Percentiles rank a stretch among this genome's conserved stretches.
Evolutionary conservation across 805 yeast species (phyloP).

Genomic region (Maudiozyma serrabonitensis): DNA sequence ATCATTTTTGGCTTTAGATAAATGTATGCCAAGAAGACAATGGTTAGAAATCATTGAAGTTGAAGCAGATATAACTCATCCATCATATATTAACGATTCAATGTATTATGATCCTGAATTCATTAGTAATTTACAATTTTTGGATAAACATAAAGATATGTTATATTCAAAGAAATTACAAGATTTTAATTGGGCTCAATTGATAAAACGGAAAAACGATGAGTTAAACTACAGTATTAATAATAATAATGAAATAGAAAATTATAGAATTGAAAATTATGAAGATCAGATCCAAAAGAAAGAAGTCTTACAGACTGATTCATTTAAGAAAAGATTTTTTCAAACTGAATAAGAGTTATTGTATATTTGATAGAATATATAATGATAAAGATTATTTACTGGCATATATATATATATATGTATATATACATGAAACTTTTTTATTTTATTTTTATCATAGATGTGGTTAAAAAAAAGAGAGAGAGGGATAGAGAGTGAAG

Average conservation of each 20-base stretch:
- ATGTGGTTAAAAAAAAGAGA: no score
- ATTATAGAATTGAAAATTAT: slow-evolving; percentile 12
- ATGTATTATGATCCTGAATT: slow-evolving; percentile 34
- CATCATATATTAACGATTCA: slow-evolving; percentile 9
- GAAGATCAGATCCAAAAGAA: slow-evolving; percentile 10
- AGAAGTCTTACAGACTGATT: slow-evolving; percentile 16
- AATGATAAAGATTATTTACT: no score
- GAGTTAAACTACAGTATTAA: background rate
- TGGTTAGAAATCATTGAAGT: slow-evolving; percentile 47
- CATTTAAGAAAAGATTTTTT: slow-evolving; percentile 9
- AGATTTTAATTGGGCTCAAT: slow-evolving; percentile 5
- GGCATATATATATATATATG: no score
- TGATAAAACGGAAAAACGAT: background rate
- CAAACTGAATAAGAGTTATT: background rate
- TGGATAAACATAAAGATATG: slow-evolving; percentile 3
- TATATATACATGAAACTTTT: background rate
- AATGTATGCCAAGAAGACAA: slow-evolving; percentile 58
- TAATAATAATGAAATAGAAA: background rate
- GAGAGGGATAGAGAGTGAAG: no score
- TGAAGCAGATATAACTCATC: slow-evolving; percentile 25
- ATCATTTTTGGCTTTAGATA: slow-evolving; percentile 74
- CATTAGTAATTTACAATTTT: slow-evolving; percentile 13
- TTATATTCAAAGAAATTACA: background rate
- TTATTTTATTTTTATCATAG: no score
- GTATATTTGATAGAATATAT: background rate